Evolutionary conservation across 2,329 filamentous ascomycete species (phyloP), one percentile per base, ranked within the genome.

Genomic region (Leptographium radiaticola): DNA sequence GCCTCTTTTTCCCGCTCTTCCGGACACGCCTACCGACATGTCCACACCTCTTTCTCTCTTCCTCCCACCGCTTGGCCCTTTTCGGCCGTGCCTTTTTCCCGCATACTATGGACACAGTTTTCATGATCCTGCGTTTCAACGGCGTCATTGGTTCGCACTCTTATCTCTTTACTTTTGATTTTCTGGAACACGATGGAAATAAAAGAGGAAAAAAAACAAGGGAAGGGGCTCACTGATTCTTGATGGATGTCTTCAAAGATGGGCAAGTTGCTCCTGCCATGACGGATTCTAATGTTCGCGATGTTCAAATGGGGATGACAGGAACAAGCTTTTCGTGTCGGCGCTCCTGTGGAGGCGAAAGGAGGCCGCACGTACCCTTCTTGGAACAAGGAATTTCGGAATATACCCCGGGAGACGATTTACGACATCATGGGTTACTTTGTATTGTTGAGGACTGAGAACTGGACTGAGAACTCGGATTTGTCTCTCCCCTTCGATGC

Each of bases 141-240:
- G 62, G 62, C 62, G 62, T 63, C 60, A 59, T 45, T 57, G 59
- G 57, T 61, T 62, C 57, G 59, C 56, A 53, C 57, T 59, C 59
- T 60, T 59, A 43, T 58, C 52, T 60, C 59, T 58, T 58, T 55
- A 51, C 54, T 54, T 56, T 62, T 63, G 60, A 59, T 59, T 61
- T 62, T 61, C 58, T 62, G 60, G 59, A 60, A 57, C 58, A 59
- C 55, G 55, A 61, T 52, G 57, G 59, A 58, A 60, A 53, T 53
- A 56, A 57, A 53, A 52, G 49, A 53, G 55, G 51, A 47, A 55
- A 50, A 47, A 56, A 54, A 51, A 20, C 49, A 55, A 38, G 53
- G 53, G 52, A 53, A 53, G 52, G 50, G 50, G 43, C 45, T 56
- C 25, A 46, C 43, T 54, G 53, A 44, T 56, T 54, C 40, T 51